These are phyloP conservation scores for Nakazawaea ernobii DNA, from an alignment of 805 yeast species.

Conservation along the genomic window DNA sequence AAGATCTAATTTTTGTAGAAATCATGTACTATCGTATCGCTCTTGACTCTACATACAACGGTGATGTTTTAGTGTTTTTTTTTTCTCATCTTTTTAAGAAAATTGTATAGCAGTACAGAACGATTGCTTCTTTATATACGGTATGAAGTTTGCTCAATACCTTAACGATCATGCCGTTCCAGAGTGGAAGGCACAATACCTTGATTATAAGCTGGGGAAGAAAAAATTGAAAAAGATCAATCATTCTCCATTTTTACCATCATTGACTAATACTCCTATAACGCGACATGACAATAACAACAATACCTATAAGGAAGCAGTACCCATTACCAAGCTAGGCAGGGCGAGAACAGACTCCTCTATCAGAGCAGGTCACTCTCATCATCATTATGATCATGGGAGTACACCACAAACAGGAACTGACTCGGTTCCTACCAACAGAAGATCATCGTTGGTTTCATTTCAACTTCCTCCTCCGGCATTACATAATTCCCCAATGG, in stretches of 20 bases:
- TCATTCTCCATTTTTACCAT: background rate
- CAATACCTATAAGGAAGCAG: background rate
- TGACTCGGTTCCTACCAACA: background rate
- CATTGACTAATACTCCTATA: background rate
- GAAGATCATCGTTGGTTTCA: constrained; percentile 14
- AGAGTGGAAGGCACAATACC: constrained; percentile 81
- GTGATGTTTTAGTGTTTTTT: background rate
- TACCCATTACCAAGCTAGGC: background rate
- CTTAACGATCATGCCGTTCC: constrained; percentile 69
- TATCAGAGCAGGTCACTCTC: background rate
- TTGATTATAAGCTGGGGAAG: constrained; percentile 56
- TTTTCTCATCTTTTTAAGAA: background rate
- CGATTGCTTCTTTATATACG: background rate
- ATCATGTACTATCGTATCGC: too few relatives aligned
- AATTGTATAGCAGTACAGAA: background rate
- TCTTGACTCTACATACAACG: background rate
- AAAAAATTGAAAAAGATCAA: constrained; percentile 26
- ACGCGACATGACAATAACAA: constrained; percentile 3
- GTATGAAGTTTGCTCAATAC: constrained; percentile 68
- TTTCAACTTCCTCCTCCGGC: constrained; percentile 24
- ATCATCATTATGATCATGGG: background rate
- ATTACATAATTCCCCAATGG: background rate
- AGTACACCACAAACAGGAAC: background rate
- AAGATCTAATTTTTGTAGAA: background rate
- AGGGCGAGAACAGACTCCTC: background rate